Evolutionary conservation across 1,284 basidiomycete genomes (phyloP).

Genomic region (Cryptococcus maquisensis): DNA sequence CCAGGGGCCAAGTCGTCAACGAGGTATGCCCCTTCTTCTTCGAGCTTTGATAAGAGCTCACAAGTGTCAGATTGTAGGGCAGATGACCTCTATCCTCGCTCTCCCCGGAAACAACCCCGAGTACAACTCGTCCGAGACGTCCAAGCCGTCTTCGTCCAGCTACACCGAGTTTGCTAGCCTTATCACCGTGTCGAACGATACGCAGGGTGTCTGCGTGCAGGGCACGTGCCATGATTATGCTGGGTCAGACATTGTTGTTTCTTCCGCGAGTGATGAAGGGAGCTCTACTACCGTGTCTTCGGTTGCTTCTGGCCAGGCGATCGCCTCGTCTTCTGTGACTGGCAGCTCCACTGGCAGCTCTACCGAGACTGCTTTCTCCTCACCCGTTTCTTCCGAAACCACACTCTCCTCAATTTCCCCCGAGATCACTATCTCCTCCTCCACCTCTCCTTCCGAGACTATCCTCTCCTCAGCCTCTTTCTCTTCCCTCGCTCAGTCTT

Average conservation of each 20-base stretch:
- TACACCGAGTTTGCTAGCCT: constrained; percentile 16
- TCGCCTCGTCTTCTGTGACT: not conserved
- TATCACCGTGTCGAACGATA: constrained; percentile 9
- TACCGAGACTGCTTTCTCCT: not conserved
- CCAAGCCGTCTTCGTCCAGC: constrained; percentile 3
- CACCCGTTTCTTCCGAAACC: not conserved
- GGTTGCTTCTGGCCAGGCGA: not conserved
- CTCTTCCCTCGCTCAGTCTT: no score
- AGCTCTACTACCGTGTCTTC: not conserved
- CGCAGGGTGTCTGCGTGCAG: constrained; percentile 4
- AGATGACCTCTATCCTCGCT: constrained; percentile 8
- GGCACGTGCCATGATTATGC: constrained; percentile 16
- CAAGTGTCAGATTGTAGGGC: constrained; percentile 12
- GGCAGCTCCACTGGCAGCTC: not conserved
- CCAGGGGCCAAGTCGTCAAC: constrained; percentile 16
- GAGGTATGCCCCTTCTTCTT: constrained; percentile 19
- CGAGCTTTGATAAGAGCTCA: not conserved
- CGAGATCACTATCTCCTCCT: no score
- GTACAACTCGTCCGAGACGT: constrained; percentile 20
- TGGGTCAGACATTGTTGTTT: constrained; percentile 4
- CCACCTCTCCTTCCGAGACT: no score
- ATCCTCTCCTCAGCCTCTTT: no score
- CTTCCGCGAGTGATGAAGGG: not conserved
- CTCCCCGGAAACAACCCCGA: constrained; percentile 25
- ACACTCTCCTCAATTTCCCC: no score